These are phyloP conservation scores for Strobilomyces echinocephalus DNA, from an alignment of 768 basidiomycete species.

Conservation along the genomic window DNA sequence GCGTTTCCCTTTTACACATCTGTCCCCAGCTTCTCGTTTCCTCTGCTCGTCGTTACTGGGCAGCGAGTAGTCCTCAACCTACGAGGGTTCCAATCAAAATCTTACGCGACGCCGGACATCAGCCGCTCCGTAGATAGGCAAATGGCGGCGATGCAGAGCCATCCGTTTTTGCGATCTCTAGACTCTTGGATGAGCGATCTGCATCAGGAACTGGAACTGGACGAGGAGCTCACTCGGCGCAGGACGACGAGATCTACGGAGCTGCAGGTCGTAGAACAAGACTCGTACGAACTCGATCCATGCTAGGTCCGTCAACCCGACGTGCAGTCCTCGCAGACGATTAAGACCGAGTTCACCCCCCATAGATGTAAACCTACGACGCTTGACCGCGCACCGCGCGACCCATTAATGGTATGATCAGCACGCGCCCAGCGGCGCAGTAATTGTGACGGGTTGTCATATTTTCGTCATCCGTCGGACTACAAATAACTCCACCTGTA, in stretches of 20 bases:
- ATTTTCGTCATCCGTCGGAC: no score
- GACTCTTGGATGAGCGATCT: slow-evolving; percentile 1
- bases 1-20: neutral
- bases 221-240: neutral
- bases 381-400: no score
- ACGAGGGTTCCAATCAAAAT: neutral
- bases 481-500: no score
- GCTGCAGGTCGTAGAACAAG: neutral
- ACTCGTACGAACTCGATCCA: neutral
- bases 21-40: slow-evolving; percentile 1
- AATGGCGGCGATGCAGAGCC: neutral
- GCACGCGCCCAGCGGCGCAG: no score
- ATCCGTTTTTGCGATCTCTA: slow-evolving; percentile 1
- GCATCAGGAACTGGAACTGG: neutral
- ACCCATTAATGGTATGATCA: no score
- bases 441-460: no score
- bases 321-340: no score
- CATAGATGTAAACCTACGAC: no score
- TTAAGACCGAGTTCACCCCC: no score
- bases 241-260: neutral
- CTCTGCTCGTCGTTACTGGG: slow-evolving; percentile 12
- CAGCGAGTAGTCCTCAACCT: slow-evolving; percentile 18
- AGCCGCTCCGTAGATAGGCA: neutral
- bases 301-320: no score
- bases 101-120: neutral